Evolutionary conservation across 2,329 filamentous ascomycete genomes (phyloP).

Genomic region (Chrysoporthe austroafricana): DNA sequence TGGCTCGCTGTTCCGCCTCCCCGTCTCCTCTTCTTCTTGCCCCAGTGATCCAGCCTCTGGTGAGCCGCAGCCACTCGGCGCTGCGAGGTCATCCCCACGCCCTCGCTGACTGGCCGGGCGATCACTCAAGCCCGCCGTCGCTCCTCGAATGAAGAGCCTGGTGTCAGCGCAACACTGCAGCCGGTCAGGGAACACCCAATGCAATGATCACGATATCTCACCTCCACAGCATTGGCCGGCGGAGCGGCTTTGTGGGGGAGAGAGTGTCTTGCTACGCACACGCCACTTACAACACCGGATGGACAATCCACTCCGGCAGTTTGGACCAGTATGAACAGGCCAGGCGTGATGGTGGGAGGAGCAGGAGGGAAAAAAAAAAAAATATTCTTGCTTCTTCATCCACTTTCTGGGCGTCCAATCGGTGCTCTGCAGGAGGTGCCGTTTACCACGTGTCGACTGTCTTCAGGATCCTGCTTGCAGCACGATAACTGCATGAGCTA

Average conservation of each 20-base stretch:
- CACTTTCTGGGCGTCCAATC: constrained; percentile 17
- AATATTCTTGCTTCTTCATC: neutral
- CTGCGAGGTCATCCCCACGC: constrained; percentile 4
- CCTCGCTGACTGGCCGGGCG: constrained; percentile 22
- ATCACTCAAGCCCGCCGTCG: constrained; percentile 18
- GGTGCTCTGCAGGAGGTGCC: neutral
- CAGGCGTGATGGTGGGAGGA: neutral
- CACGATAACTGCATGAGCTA: constrained; percentile 4
- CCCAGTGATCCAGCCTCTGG: neutral
- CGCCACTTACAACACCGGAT: neutral
- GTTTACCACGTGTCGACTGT: constrained; percentile 8
- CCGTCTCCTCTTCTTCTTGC: neutral
- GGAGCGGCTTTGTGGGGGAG: neutral
- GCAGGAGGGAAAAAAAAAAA: neutral
- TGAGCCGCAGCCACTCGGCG: constrained; percentile 3
- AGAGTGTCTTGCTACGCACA: neutral
- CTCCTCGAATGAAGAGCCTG: constrained; percentile 22
- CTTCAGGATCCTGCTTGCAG: constrained; percentile 10
- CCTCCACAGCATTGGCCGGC: constrained; percentile 13
- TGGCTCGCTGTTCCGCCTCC: constrained; percentile 10
- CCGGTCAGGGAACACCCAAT: constrained; percentile 28
- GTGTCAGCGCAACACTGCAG: constrained; percentile 28
- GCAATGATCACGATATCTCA: constrained; percentile 48
- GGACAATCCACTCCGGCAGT: neutral
- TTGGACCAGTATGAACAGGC: neutral